Base-by-base conservation (phyloP, 305 asterid genomes). In the Fraxinus floribunda region DNA sequence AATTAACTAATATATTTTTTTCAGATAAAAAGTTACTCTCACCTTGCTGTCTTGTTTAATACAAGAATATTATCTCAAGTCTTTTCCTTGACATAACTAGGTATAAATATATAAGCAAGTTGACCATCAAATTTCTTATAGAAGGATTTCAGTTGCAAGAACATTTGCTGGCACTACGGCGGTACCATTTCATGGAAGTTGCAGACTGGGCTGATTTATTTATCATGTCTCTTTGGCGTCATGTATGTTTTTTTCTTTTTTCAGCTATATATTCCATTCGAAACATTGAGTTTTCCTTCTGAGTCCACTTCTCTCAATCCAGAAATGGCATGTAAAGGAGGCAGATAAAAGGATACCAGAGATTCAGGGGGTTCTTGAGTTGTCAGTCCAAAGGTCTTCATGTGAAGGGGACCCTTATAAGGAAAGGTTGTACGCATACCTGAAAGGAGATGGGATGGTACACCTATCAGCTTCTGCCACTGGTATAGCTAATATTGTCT, bases 181-280 rank as follows among this genome's bases (percentile, higher is more conserved):
- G 97, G 78, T 97, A 92, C 85, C 95, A 97, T 90, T 93, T 97
- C 89, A 94, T 97, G 99, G 98, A 92, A 90, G 81, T 90, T 32
- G 98, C 98, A 46, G 99, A 97, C 86, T 97, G 99, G 99, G 97
- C 94, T 24, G 98, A 97, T 87, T 89, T 93, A 84, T 97, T 97
- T 88, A 92, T 97, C 87, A 84, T 84, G 91, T 94, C 99, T 76
- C 96, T 97, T 77, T 88, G 93, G 94, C 91, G 83, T 79, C 95
- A 87, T 85, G 99, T 96, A 91, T 80, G 89, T 78, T 66, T 32
- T 82, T 52, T 13, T 13, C 55, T 44, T 44, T 44, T 44, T 44
- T 44, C 55, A 83, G 24, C 72, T 80, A 82, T 74, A 18, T 84
- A 80, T 66, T 70, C 72, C 55, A 29, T 79, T 81, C 77, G 82